Evolutionary conservation across 345 rosid genomes (phyloP).

Genomic region (Hibiscus syriacus): DNA sequence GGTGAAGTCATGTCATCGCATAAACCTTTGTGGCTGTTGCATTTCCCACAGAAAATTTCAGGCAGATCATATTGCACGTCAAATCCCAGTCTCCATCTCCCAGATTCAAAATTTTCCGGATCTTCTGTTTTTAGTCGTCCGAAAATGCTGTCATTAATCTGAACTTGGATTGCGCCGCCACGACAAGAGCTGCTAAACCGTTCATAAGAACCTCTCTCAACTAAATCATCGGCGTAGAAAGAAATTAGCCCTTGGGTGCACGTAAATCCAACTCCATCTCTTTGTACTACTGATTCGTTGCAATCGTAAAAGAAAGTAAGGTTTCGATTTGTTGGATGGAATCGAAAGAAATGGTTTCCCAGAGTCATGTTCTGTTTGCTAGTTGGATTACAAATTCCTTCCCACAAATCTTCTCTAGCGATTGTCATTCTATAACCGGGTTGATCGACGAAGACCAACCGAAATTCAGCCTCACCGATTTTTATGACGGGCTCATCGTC

Average conservation of each 20-base stretch:
- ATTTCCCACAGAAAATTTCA: background rate
- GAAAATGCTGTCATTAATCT: background rate
- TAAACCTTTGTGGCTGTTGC: background rate
- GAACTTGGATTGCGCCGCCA: background rate
- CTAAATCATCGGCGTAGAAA: background rate
- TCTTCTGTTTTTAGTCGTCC: no score
- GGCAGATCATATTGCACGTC: background rate
- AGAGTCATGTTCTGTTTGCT: background rate
- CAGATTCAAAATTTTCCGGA: fast-evolving
- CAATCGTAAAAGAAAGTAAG: background rate
- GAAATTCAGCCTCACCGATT: background rate
- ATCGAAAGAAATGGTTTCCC: background rate
- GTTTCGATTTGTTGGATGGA: background rate
- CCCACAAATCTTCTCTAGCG: background rate
- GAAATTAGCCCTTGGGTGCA: background rate
- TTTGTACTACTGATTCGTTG: background rate
- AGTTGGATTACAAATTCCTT: background rate
- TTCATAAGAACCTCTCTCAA: no score
- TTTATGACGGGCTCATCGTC: background rate
- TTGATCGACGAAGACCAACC: background rate
- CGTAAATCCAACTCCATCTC: no score
- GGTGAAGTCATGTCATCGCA: background rate
- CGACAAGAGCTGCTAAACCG: fast-evolving
- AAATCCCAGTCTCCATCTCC: background rate
- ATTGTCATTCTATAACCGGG: background rate